A percentile compares a stretch with the other conserved stretches of the same genome.
Evolutionary conservation across 129 eudicot genomes (phyloP).

Genomic region (Artemisia argyi): DNA sequence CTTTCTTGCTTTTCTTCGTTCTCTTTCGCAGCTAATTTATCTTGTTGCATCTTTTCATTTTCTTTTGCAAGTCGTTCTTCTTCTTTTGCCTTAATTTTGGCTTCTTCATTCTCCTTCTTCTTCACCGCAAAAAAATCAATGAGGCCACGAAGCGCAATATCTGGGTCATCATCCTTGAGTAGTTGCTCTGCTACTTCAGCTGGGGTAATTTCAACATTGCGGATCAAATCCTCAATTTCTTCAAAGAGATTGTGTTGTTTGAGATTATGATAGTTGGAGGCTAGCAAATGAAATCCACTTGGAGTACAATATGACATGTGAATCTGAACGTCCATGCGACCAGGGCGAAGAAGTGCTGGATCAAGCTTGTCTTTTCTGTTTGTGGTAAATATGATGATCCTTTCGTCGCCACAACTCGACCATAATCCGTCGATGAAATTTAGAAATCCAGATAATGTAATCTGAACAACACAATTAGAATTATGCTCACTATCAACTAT

Average conservation of each 20-base stretch:
- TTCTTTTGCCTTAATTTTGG: constrained; percentile 21
- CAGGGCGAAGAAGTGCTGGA: constrained; percentile 36
- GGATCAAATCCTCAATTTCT: constrained; percentile 28
- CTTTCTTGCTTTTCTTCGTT: not conserved
- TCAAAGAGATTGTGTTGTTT: constrained; percentile 15
- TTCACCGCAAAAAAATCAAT: constrained; percentile 29
- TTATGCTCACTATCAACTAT: no score
- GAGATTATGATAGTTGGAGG: constrained; percentile 30
- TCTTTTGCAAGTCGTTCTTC: not conserved
- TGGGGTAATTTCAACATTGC: constrained; percentile 24
- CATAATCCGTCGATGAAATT: constrained; percentile 44
- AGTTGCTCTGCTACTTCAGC: constrained; percentile 46
- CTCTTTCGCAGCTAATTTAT: not conserved
- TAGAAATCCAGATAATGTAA: constrained; percentile 33
- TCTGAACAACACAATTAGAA: no score
- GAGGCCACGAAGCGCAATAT: constrained; percentile 27
- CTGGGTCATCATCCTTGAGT: constrained; percentile 26
- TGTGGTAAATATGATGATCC: constrained; percentile 39
- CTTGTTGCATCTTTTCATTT: not conserved
- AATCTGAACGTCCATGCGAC: constrained; percentile 40
- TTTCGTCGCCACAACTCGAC: constrained; percentile 44
- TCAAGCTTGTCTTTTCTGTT: constrained; percentile 38
- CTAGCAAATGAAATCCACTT: constrained; percentile 23
- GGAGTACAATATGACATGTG: constrained; percentile 40
- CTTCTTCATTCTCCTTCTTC: constrained; percentile 23